Conservation (phyloP, 176 grass and related monocot genomes). For the Zea mays region DNA sequence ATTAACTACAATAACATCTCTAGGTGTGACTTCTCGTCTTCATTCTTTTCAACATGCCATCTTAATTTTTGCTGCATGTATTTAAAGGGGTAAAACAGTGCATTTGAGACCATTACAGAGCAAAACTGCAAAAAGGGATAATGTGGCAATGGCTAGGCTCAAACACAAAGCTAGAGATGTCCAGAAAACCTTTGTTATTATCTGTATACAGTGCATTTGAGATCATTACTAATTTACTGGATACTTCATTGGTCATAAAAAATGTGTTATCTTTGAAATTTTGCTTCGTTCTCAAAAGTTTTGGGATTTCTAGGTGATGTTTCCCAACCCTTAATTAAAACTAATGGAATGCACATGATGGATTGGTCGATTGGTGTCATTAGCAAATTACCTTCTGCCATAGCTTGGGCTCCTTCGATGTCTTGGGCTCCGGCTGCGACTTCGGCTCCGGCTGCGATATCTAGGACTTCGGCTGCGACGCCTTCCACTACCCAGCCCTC, state of each 20-base stretch:
- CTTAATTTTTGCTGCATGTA: not conserved
- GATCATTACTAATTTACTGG: not conserved
- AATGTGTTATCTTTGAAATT: too few relatives aligned
- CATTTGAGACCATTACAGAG: not conserved
- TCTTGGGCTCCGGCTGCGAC: conserved; percentile 60
- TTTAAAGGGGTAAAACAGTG: not conserved
- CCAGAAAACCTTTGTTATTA: too few relatives aligned
- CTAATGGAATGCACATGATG: not conserved
- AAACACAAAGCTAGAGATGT: too few relatives aligned
- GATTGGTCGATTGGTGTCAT: not conserved
- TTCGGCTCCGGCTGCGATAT: conserved; percentile 54
- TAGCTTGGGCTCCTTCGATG: conserved; percentile 85
- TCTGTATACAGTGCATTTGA: not conserved
- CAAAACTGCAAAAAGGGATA: not conserved
- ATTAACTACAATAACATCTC: conserved; percentile 8
- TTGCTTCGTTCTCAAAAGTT: not conserved
- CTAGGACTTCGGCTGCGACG: conserved; percentile 57
- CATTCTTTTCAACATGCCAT: not conserved
- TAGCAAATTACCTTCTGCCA: conserved; percentile 59
- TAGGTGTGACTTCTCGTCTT: conserved; percentile 1
- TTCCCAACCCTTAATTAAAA: not conserved
- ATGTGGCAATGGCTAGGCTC: too few relatives aligned
- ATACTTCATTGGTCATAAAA: not conserved
- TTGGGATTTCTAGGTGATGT: not conserved
- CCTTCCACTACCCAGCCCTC: conserved; percentile 68